Percentiles rank a stretch among this genome's conserved stretches.
Conservation (phyloP, 257 asterid species). For the Phtheirospermum japonicum region DNA sequence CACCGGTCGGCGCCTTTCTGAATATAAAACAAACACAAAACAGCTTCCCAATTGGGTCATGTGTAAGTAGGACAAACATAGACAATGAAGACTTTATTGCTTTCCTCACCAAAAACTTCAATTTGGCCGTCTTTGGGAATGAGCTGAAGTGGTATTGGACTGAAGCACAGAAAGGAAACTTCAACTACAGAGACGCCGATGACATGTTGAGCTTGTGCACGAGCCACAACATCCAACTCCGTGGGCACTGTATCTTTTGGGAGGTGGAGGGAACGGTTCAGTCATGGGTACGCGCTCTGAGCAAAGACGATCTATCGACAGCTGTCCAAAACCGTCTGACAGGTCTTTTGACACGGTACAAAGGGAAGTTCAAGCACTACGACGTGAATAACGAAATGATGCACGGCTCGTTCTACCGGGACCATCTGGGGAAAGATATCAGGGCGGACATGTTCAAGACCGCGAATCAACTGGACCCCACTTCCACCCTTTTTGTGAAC, state of each 20-base stretch:
- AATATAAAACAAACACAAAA: background rate
- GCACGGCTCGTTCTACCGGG: conserved; percentile 4
- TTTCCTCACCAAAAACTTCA: background rate
- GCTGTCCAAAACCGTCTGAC: conserved; percentile 1
- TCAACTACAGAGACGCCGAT: conserved; percentile 6
- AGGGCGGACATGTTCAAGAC: conserved; percentile 2
- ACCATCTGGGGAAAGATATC: background rate
- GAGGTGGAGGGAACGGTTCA: background rate
- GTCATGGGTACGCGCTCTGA: background rate
- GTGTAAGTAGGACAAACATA: background rate
- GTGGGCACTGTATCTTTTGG: conserved; percentile 8
- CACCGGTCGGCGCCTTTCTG: conserved; percentile 2
- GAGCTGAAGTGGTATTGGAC: conserved; percentile 7
- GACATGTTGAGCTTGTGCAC: background rate
- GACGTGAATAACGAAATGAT: background rate
- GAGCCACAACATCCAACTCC: background rate
- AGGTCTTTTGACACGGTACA: conserved; percentile 1
- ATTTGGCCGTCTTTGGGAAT: conserved; percentile 1
- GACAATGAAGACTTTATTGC: background rate
- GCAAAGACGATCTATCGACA: background rate
- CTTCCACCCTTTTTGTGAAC: conserved; percentile 4
- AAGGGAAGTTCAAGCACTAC: conserved; percentile 1
- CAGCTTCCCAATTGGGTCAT: background rate
- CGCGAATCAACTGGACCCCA: background rate
- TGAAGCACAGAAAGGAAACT: background rate